These are phyloP conservation scores for Noccaea caerulescens DNA, from an alignment of 345 rosid species.

Conservation along the genomic window DNA sequence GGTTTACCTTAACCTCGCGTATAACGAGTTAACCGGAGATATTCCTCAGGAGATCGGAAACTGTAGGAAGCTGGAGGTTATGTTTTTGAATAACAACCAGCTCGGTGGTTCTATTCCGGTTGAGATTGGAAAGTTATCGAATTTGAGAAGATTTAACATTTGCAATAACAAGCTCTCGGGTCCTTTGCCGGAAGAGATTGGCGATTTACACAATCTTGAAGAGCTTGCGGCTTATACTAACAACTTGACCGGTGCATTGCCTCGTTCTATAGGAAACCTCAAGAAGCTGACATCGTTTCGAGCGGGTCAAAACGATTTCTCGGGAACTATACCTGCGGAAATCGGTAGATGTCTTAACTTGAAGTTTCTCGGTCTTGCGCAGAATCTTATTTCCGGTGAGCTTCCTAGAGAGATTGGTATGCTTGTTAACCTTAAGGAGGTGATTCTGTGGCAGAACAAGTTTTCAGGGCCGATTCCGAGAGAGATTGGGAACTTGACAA, in stretches of 20 bases:
- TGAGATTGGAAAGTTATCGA: conserved; percentile 54
- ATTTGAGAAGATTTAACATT: conserved; percentile 57
- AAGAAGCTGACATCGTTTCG: conserved; percentile 59
- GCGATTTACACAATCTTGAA: conserved; percentile 60
- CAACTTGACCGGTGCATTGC: conserved; percentile 79
- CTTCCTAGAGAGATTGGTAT: conserved; percentile 80
- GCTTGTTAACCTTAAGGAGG: conserved; percentile 62
- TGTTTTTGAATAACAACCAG: conserved; percentile 70
- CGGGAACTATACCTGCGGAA: conserved; percentile 78
- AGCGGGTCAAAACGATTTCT: conserved; percentile 77
- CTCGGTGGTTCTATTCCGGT: conserved; percentile 66
- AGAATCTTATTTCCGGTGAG: conserved; percentile 68
- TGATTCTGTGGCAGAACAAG: conserved; percentile 77
- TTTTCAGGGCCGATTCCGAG: conserved; percentile 66
- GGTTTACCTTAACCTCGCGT: conserved; percentile 64
- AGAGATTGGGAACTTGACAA: conserved; percentile 74
- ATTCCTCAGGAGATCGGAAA: conserved; percentile 81
- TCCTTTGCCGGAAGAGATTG: conserved; percentile 69
- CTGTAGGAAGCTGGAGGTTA: conserved; percentile 55
- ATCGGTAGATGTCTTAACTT: conserved; percentile 69
- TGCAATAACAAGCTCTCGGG: conserved; percentile 85
- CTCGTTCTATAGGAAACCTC: conserved; percentile 79
- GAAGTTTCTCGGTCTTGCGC: conserved; percentile 82
- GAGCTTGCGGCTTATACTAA: conserved; percentile 81
- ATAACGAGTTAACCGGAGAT: conserved; percentile 55